phyloP scores from a whole-genome alignment of 176 grass and related monocot genomes.

The Zoysia japonica region DNA sequence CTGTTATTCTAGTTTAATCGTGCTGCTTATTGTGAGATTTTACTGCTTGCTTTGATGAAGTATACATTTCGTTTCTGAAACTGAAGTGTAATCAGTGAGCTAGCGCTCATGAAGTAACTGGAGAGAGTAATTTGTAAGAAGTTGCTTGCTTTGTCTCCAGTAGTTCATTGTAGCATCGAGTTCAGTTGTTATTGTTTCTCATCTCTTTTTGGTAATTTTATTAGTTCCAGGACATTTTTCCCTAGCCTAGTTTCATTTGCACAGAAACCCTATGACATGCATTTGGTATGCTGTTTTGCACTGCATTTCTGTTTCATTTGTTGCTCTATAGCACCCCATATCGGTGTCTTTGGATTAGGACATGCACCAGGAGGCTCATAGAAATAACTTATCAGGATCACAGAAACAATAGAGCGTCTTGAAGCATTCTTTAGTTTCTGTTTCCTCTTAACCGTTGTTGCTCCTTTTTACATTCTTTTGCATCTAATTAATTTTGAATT shows the following conservation, averaged over 20 bases:
- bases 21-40: background rate
- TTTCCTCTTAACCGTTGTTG: background rate
- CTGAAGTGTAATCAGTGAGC: background rate
- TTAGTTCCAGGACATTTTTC: background rate
- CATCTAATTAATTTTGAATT: background rate
- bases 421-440: background rate
- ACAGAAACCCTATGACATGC: background rate
- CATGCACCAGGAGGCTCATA: background rate
- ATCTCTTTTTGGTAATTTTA: background rate
- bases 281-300: background rate
- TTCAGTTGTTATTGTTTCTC: background rate
- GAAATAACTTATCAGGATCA: background rate
- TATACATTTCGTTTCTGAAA: background rate
- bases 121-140: background rate
- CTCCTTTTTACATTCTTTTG: background rate
- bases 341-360: background rate
- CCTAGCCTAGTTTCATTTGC: background rate
- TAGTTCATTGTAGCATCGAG: background rate
- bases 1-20: background rate
- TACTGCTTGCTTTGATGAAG: conserved; percentile 8
- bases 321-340: conserved; percentile 10
- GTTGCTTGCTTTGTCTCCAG: background rate
- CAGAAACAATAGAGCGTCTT: background rate
- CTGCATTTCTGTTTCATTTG: background rate
- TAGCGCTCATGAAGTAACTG: background rate